Conservation (phyloP, 2,329 filamentous ascomycete species). For the Ophiocordyceps camponoti-rufipedis region DNA sequence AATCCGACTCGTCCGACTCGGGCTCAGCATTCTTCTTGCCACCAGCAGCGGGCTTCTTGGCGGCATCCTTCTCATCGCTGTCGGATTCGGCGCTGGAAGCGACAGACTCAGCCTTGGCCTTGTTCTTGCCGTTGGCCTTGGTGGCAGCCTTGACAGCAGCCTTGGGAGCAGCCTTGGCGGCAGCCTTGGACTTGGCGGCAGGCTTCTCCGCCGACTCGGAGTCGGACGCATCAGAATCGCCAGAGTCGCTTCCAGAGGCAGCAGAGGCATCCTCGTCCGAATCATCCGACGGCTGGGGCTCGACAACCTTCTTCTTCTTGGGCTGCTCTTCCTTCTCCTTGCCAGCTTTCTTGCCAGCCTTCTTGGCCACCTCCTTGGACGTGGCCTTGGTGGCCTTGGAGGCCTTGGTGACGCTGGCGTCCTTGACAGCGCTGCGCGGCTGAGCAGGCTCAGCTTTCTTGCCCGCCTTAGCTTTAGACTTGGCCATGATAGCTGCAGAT, state of each 20-base stretch:
- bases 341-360: constrained; percentile 29
- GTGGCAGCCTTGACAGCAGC: neutral
- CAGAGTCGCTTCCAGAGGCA: constrained; percentile 15
- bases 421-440: constrained; percentile 37
- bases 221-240: constrained; percentile 2
- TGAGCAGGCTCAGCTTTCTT: constrained; percentile 35
- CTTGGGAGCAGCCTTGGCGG: neutral
- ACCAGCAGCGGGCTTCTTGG: constrained; percentile 5
- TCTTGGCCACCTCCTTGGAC: constrained; percentile 45
- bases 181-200: constrained; percentile 1
- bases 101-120: constrained; percentile 17
- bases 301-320: constrained; percentile 27
- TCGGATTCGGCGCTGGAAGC: constrained; percentile 14
- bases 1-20: constrained; percentile 7
- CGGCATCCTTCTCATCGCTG: constrained; percentile 14
- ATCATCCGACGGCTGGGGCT: constrained; percentile 20
- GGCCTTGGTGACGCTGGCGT: constrained; percentile 48
- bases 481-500: constrained; percentile 35
- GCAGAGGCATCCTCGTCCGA: constrained; percentile 13
- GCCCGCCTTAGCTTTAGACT: constrained; percentile 40
- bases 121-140: constrained; percentile 1
- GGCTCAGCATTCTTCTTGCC: constrained; percentile 12
- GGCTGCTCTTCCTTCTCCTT: constrained; percentile 23
- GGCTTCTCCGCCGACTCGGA: constrained; percentile 7
- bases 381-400: constrained; percentile 46